Conservation (phyloP, 1,284 basidiomycete genomes). For the Omphalotus olearius region DNA sequence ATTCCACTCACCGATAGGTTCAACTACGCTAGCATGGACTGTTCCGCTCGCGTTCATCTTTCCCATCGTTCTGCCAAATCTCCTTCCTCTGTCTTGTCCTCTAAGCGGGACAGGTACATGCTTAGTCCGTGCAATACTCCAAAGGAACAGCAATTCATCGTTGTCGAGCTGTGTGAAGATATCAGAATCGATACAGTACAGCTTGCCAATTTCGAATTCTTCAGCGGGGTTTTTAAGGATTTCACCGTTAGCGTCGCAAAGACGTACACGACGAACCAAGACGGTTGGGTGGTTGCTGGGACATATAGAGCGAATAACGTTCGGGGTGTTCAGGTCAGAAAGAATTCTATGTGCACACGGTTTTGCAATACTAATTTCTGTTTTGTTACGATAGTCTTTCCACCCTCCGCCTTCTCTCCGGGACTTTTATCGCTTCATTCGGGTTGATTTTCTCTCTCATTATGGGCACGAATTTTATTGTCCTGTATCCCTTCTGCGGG, state of each 20-base stretch:
- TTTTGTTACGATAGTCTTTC: conserved; percentile 52
- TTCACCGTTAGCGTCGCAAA: conserved; percentile 86
- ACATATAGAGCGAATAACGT: conserved; percentile 86
- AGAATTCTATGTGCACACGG: neutral
- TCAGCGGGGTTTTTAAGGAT: conserved; percentile 94
- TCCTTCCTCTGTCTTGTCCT: conserved; percentile 79
- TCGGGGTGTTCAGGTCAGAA: conserved; percentile 82
- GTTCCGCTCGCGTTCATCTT: conserved; percentile 87
- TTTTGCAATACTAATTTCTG: neutral
- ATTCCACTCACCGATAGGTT: conserved; percentile 76
- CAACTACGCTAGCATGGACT: conserved; percentile 93
- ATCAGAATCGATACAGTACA: conserved; percentile 95
- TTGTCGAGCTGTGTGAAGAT: conserved; percentile 97
- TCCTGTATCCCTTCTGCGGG: conserved; percentile 88
- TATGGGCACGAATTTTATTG: conserved; percentile 98
- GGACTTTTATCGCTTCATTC: conserved; percentile 90
- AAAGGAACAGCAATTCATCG: conserved; percentile 72
- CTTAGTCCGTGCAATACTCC: conserved; percentile 81
- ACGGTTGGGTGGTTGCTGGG: conserved; percentile 70
- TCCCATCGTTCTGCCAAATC: conserved; percentile 84
- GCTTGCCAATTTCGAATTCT: conserved; percentile 97
- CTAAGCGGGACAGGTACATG: conserved; percentile 96
- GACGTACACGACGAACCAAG: conserved; percentile 57
- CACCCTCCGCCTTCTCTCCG: conserved; percentile 61
- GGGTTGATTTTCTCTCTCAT: conserved; percentile 92